Evolutionary conservation across 2,329 filamentous ascomycete genomes (phyloP), one percentile per base, ranked within the genome.

Genomic region (Phialophora expanda): DNA sequence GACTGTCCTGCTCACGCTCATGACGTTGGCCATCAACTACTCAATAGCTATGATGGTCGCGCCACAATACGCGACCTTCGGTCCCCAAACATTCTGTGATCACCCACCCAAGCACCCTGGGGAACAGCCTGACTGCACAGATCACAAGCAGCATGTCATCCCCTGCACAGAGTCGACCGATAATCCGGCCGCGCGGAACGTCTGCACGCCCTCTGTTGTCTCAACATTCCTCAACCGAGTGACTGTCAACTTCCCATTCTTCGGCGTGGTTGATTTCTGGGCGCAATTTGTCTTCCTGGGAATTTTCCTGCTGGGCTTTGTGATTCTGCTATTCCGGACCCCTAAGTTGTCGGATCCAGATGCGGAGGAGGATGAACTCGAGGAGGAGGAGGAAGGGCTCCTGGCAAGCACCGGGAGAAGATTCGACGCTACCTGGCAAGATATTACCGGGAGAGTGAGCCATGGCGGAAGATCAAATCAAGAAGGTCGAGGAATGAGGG

Each of bases 251-350:
- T 99, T 95, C 85, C 93, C 95, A 5, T 92, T 97, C 76, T 96
- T 99, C 74, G 95, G 95, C 11, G 88, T 90, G 11, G 81, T 98
- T n/a, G 86, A 92, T 71, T 99, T 98, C 78, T 99, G 93, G 93
- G 91, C 93, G 0, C 95, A 99, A 74, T 98, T 97, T 75, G 90
- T 86, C 12, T 98, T 99, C 80, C 79, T 99, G 51, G 90, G 79
- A 38, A 84, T 97, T 22, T 97, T 96, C 78, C 77, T 97, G 9
- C 79, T 97, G 62, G 89, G 96, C 12, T 91, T 97, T 72, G 66
- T 92, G 24, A 90, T 91, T 0, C 87, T 90, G 2, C 80, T 97
- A 0, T 89, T 98, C 83, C 88, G 90, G 50, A 88, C 92, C 1
- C 93, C 94, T 0, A 89, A 85, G 74, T 78, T 97, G 41, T 87